phyloP scores from a whole-genome alignment of 75 land plant species.

The Azolla pinnata region DNA sequence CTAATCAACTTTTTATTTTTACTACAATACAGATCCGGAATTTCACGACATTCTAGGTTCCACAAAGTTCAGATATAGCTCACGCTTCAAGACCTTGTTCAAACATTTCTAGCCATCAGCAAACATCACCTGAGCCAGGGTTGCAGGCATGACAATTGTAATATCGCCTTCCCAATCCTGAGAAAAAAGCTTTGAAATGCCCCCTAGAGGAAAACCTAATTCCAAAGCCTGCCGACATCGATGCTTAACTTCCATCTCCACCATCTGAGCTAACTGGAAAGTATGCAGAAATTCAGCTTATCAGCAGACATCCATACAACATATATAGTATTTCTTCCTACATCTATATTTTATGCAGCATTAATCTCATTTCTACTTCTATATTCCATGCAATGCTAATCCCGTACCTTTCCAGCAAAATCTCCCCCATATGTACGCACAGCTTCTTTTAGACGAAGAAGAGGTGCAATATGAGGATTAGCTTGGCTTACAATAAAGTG shows the following conservation, averaged over 20 bases:
- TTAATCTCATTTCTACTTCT: no score
- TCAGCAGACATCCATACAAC: no score
- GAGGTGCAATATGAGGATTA: slow-evolving; percentile 31
- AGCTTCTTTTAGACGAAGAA: slow-evolving; percentile 27
- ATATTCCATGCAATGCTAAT: no score
- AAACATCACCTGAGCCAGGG: slow-evolving; percentile 41
- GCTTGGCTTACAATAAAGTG: slow-evolving; percentile 43
- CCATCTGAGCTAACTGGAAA: slow-evolving; percentile 25
- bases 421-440: slow-evolving; percentile 20
- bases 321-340: no score
- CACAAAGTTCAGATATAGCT: no score
- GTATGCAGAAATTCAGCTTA: not conserved
- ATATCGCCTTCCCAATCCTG: slow-evolving; percentile 44
- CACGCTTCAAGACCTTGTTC: no score
- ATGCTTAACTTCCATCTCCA: slow-evolving; percentile 47
- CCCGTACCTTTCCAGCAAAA: slow-evolving; percentile 29
- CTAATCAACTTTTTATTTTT: no score
- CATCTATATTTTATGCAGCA: no score
- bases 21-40: no score
- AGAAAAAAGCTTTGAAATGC: slow-evolving; percentile 31
- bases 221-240: slow-evolving; percentile 22
- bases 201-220: slow-evolving; percentile 25
- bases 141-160: slow-evolving; percentile 30
- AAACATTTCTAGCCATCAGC: no score
- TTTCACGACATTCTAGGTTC: no score